Evolutionary conservation across 2,329 filamentous ascomycete genomes (phyloP).

Genomic region (Aureobasidium subglaciale): DNA sequence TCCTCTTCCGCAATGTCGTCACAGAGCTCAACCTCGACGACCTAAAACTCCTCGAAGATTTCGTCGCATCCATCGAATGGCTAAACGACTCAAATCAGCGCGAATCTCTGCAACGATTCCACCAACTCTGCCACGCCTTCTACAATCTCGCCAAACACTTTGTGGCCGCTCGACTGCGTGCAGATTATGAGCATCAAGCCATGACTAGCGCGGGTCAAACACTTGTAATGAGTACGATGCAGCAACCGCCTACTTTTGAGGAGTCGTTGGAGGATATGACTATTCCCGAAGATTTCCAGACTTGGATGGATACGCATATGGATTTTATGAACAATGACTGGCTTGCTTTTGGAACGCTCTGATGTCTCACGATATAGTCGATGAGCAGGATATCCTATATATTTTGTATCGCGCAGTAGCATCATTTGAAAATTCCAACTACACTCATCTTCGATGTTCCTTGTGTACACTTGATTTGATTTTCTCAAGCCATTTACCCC

Average conservation of each 20-base stretch:
- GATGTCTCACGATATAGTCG: no score
- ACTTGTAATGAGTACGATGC: background rate
- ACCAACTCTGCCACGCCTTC: constrained; percentile 22
- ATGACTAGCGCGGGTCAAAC: background rate
- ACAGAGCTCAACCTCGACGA: constrained; percentile 20
- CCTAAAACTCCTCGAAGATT: constrained; percentile 20
- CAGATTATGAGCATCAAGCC: background rate
- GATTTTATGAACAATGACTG: constrained; percentile 11
- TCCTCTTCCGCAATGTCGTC: constrained; percentile 42
- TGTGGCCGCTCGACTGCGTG: constrained; percentile 13
- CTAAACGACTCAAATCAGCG: background rate
- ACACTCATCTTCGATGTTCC: no score
- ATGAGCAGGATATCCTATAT: no score
- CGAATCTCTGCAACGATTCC: constrained; percentile 15
- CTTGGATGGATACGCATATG: constrained; percentile 11
- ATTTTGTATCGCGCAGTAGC: no score
- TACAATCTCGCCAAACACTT: constrained; percentile 21
- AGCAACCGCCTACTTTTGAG: background rate
- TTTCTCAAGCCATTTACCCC: no score
- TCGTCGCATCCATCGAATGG: constrained; percentile 19
- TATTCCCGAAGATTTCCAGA: background rate
- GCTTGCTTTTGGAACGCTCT: constrained; percentile 12
- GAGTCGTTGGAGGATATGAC: background rate
- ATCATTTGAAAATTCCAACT: no score
- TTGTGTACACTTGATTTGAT: no score